Conservation (phyloP, 306 rosid genomes). For the Datisca glomerata region DNA sequence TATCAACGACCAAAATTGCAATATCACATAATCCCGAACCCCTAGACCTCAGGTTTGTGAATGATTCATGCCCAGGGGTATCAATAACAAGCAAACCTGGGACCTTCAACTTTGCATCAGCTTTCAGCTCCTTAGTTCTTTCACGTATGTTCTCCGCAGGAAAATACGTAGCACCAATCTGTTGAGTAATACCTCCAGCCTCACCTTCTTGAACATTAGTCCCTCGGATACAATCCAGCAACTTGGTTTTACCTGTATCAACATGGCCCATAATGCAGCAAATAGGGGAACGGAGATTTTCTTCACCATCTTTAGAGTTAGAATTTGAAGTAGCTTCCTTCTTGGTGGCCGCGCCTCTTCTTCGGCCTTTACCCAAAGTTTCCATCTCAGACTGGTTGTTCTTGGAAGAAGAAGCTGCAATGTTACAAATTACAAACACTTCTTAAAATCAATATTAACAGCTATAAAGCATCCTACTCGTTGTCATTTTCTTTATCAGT, state of each 20-base stretch:
- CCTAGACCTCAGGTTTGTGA: slow-evolving; percentile 77
- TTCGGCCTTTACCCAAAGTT: slow-evolving; percentile 24
- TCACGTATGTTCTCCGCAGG: slow-evolving; percentile 92
- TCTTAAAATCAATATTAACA: too few species aligned
- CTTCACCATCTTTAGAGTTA: slow-evolving; percentile 37
- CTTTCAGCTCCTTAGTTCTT: slow-evolving; percentile 86
- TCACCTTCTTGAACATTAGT: slow-evolving; percentile 98
- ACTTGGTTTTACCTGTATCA: slow-evolving; percentile 92
- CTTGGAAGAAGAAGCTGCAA: too few species aligned
- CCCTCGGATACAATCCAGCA: slow-evolving; percentile 86
- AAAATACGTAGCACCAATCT: slow-evolving; percentile 95
- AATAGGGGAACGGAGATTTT: slow-evolving; percentile 87
- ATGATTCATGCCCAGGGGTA: slow-evolving; percentile 95
- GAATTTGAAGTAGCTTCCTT: slow-evolving; percentile 22
- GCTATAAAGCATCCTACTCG: too few species aligned
- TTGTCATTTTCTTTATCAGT: too few species aligned
- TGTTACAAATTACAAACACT: too few species aligned
- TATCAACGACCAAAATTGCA: slow-evolving; percentile 93
- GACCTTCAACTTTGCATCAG: slow-evolving; percentile 89
- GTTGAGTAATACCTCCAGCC: slow-evolving; percentile 98
- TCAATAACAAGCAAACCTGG: slow-evolving; percentile 90
- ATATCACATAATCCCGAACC: slow-evolving; percentile 96
- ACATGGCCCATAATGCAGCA: slow-evolving; percentile 99
- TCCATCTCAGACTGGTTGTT: slow-evolving; percentile 23
- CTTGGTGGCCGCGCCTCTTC: slow-evolving; percentile 17